Base-by-base conservation (phyloP, 495 filamentous ascomycete genomes). In the Penicillium bovifimosum region DNA sequence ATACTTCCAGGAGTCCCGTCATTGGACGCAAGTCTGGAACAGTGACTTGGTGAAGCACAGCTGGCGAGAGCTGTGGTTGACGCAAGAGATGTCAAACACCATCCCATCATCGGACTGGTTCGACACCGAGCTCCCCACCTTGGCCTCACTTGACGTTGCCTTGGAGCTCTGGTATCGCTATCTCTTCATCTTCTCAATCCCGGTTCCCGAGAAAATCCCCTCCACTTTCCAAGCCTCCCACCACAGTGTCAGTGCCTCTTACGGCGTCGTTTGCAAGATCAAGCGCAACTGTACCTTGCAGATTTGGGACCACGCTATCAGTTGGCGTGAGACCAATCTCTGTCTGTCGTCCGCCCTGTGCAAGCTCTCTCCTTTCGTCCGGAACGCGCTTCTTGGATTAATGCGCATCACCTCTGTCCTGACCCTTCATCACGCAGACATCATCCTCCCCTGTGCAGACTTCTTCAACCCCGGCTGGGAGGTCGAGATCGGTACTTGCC, bases 401-500 rank as follows among this genome's bases (percentile, higher is more conserved):
- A 76, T 81, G 76, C 69, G 80, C 44, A 67, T 86, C 29, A 83
- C 80, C 8, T 83, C 77, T 9, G 74, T 77, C 33, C 63, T 86
- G 3, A 75, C 80, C n/a, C 58, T 83, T 18, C 77, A 84, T 51
- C 80, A 86, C 54, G 83, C 82, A 0, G 83, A 86, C 63, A 80
- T 82, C 39, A 74, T 86, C 14, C 69, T 83, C 10, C 83, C 83
- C 6, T 86, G 83, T 67, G 80, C 81, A 1, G 77, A 82, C 50
- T 81, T 82, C 67, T 86, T 85, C 66, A 86, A 86, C 50, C 83
- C 83, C 4, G 80, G 78, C 26, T 86, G 83, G 83, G 83, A 86
- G 59, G 70, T 80, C 4, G 83, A 86, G 58, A 81, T 85, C 24
- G 83, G 83, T 36, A 84, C 78, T 17, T 76, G 76, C 49, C 71